Evolutionary conservation across 2,329 filamentous ascomycete species (phyloP).

Genomic region (Xylaria sp.): DNA sequence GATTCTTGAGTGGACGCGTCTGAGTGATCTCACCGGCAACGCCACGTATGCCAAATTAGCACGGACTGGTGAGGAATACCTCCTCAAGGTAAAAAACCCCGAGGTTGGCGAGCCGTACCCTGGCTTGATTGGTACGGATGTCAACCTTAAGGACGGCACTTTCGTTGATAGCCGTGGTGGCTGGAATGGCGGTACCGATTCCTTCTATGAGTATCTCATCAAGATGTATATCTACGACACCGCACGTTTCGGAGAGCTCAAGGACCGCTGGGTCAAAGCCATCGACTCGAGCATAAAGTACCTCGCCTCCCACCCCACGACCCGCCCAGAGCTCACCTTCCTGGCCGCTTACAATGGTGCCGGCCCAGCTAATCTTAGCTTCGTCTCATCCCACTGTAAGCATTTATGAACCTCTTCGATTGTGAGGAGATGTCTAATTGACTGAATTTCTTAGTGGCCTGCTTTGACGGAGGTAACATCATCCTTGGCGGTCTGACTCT

Average conservation of each 20-base stretch:
- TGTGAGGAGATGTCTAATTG: not conserved
- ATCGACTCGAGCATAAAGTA: constrained; percentile 79
- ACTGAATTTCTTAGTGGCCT: constrained; percentile 68
- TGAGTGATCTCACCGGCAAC: constrained; percentile 79
- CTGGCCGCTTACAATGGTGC: constrained; percentile 66
- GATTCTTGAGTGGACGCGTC: constrained; percentile 83
- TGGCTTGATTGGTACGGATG: constrained; percentile 75
- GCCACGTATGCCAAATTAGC: constrained; percentile 71
- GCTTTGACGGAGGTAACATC: constrained; percentile 87
- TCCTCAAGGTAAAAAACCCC: constrained; percentile 71
- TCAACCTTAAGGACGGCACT: constrained; percentile 71
- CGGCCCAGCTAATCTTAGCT: constrained; percentile 50
- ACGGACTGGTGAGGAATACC: constrained; percentile 74
- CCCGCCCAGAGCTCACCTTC: constrained; percentile 77
- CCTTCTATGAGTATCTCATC: constrained; percentile 89
- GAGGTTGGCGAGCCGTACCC: constrained; percentile 75
- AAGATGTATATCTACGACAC: constrained; percentile 90
- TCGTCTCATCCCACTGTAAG: constrained; percentile 62
- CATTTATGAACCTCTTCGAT: constrained; percentile 16
- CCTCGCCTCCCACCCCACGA: constrained; percentile 73
- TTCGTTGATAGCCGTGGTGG: constrained; percentile 76
- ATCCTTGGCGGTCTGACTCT: constrained; percentile 82
- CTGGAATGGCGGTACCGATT: constrained; percentile 82
- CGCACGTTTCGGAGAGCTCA: constrained; percentile 69
- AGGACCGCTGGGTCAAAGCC: constrained; percentile 78